Conservation (phyloP, 2,329 filamentous ascomycete genomes). For the Colletotrichum spaethianum region DNA sequence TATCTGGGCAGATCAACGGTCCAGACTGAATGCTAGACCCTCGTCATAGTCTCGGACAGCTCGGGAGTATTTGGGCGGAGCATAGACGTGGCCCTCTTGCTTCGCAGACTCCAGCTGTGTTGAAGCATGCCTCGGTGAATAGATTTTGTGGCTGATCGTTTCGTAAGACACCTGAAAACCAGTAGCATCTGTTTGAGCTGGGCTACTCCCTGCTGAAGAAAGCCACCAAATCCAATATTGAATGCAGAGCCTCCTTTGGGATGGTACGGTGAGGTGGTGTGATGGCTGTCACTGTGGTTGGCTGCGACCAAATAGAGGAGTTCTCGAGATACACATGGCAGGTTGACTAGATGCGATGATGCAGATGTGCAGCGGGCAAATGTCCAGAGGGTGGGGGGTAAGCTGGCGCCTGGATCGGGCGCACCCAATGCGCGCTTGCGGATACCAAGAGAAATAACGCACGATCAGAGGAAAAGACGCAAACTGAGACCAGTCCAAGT, state of each 20-base stretch:
- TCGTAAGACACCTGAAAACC: neutral
- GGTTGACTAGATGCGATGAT: neutral
- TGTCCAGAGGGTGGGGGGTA: neutral
- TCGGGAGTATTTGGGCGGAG: slow-evolving; percentile 1
- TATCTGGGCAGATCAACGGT: neutral
- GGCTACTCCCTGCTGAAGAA: slow-evolving; percentile 8
- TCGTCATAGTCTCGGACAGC: slow-evolving; percentile 1
- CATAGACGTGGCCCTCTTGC: slow-evolving; percentile 25
- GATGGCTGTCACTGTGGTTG: slow-evolving; percentile 8
- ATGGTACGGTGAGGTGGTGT: slow-evolving; percentile 16
- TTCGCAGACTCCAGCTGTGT: slow-evolving; percentile 7
- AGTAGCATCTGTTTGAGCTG: slow-evolving; percentile 7
- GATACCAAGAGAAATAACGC: neutral
- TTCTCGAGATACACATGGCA: neutral
- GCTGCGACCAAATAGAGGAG: slow-evolving; percentile 6
- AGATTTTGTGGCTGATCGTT: slow-evolving; percentile 19
- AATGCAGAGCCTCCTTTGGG: slow-evolving; percentile 37
- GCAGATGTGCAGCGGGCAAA: neutral
- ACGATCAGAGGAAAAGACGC: neutral
- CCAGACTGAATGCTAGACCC: neutral
- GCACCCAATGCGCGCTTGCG: neutral
- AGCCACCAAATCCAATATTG: slow-evolving; percentile 26
- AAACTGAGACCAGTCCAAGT: neutral
- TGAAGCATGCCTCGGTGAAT: slow-evolving; percentile 36
- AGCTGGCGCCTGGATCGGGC: slow-evolving; percentile 8